Conservation (phyloP, 768 basidiomycete genomes). For the Rhodotorula graminis region DNA sequence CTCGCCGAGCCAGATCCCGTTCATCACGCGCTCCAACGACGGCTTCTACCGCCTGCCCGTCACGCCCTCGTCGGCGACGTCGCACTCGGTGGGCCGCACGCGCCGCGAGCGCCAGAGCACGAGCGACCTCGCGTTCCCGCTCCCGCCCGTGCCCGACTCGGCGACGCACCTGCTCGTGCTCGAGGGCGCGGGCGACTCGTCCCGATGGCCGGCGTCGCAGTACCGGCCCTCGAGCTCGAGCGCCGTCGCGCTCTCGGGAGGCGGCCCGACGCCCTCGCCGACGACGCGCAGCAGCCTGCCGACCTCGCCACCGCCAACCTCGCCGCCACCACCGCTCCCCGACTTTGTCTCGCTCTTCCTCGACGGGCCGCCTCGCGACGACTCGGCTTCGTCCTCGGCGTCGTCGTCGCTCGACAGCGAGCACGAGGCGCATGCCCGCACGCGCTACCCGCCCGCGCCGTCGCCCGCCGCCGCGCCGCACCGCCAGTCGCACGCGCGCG, state of each 20-base stretch:
- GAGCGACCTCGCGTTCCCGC: not conserved
- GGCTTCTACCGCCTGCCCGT: slow-evolving; percentile 7
- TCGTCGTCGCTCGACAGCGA: not conserved
- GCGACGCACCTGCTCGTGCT: not conserved
- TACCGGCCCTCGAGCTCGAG: not conserved
- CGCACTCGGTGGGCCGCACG: not conserved
- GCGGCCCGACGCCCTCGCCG: not conserved
- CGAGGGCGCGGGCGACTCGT: too few relatives aligned
- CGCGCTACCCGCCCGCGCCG: not conserved
- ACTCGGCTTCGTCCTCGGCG: too few relatives aligned
- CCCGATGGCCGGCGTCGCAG: too few relatives aligned
- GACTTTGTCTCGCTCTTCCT: slow-evolving; percentile 2
- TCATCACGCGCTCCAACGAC: not conserved
- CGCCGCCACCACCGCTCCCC: not conserved
- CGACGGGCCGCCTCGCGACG: not conserved
- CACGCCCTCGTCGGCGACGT: not conserved
- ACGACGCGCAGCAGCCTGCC: not conserved
- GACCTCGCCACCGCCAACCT: not conserved
- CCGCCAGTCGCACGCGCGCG: not conserved
- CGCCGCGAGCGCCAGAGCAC: too few relatives aligned
- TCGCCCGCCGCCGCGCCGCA: too few relatives aligned
- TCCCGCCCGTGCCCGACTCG: not conserved
- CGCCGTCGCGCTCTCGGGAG: too few relatives aligned
- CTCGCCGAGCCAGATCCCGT: not conserved
- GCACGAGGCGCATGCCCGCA: not conserved